Conservation (phyloP, 805 yeast species). For the Isabelozyma rhagii region DNA sequence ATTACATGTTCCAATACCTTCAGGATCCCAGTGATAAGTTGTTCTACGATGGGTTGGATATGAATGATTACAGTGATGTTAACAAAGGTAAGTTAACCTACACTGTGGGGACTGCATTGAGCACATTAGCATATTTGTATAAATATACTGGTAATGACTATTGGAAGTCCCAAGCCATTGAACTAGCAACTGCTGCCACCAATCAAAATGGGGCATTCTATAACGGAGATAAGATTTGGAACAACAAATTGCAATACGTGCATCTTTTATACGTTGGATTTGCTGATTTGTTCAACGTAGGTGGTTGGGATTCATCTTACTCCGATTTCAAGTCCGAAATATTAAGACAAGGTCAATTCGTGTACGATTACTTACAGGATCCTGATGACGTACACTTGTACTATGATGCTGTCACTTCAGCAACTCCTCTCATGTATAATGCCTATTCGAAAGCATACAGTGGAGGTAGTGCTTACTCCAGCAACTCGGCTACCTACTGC, state of each 20-base stretch:
- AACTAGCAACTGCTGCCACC: constrained; percentile 14
- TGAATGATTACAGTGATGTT: constrained; percentile 7
- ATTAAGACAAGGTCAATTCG: constrained; percentile 10
- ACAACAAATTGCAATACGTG: constrained; percentile 21
- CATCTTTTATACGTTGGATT: constrained; percentile 24
- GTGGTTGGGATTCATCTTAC: constrained; percentile 2
- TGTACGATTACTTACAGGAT: constrained; percentile 12
- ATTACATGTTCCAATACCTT: constrained; percentile 12
- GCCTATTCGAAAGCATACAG: constrained; percentile 3
- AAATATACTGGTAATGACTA: constrained; percentile 8
- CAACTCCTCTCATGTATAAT: constrained; percentile 3
- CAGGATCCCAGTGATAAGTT: constrained; percentile 15
- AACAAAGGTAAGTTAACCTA: constrained; percentile 27
- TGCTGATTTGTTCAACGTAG: constrained; percentile 17
- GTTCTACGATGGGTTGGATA: constrained; percentile 17
- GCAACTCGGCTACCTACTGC: constrained; percentile 4
- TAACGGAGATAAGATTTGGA: constrained; percentile 15
- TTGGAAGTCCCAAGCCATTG: constrained; percentile 19
- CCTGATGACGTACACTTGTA: constrained; percentile 7
- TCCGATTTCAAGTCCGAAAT: constrained; percentile 7
- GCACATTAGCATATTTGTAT: constrained; percentile 19
- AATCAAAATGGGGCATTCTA: constrained; percentile 11
- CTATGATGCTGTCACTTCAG: constrained; percentile 3
- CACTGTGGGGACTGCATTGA: constrained; percentile 24
- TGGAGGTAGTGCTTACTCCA: not conserved